A percentile compares a stretch with the other conserved stretches of the same genome.
Evolutionary conservation across 257 asterid species (phyloP).

Genomic region (Cruciata laevipes): DNA sequence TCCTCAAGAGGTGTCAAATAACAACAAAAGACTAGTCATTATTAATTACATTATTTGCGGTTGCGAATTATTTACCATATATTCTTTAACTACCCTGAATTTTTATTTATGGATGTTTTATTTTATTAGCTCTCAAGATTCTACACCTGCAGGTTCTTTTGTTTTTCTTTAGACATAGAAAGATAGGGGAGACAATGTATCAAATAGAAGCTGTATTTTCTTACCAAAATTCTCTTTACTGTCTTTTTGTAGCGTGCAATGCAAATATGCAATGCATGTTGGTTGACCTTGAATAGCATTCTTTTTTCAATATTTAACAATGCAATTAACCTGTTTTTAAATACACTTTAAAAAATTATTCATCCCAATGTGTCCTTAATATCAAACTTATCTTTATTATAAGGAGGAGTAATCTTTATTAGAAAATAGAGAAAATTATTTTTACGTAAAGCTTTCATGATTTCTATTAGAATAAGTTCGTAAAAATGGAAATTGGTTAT

Average conservation of each 20-base stretch:
- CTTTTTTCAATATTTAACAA: background rate
- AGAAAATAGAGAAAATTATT: too few species aligned
- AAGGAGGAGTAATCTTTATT: too few species aligned
- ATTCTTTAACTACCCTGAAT: slow-evolving; percentile 4
- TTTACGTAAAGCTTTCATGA: too few species aligned
- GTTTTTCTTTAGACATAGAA: background rate
- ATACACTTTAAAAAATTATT: background rate
- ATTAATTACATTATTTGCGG: background rate
- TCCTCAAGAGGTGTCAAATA: background rate
- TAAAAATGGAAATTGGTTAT: too few species aligned
- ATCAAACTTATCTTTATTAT: too few species aligned
- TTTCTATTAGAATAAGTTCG: too few species aligned
- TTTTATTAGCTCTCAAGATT: slow-evolving; percentile 8
- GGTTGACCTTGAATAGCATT: slow-evolving; percentile 13
- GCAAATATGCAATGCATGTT: too few species aligned
- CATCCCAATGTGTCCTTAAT: background rate
- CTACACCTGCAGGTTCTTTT: background rate
- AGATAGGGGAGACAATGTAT: slow-evolving; percentile 1
- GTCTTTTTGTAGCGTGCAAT: slow-evolving; percentile 7
- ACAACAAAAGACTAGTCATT: background rate
- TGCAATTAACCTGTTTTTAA: background rate
- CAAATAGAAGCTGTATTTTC: background rate
- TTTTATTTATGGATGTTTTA: background rate
- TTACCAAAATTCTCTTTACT: slow-evolving; percentile 8
- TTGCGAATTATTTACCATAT: background rate